Evolutionary conservation across 352 stramenopile genomes (phyloP).

Genomic region (Phytophthora crassamura): DNA sequence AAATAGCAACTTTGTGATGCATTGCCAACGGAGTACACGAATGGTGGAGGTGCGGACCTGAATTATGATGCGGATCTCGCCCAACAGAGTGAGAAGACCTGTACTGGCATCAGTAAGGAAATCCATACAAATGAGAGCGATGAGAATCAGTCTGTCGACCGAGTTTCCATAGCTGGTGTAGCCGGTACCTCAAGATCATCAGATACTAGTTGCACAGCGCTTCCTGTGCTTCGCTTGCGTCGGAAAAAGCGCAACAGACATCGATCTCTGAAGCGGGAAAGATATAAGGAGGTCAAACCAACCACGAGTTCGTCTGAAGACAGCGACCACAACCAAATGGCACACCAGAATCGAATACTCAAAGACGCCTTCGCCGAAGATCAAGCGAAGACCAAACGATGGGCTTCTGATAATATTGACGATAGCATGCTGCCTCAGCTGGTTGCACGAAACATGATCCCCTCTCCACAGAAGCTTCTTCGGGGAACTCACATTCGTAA

Average conservation of each 20-base stretch:
- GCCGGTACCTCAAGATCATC: not conserved
- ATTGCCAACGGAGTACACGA: no score
- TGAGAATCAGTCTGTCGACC: not conserved
- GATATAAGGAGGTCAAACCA: not conserved
- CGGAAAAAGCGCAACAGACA: not conserved
- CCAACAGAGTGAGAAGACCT: no score
- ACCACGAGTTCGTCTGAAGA: not conserved
- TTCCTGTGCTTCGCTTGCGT: not conserved
- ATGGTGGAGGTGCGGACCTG: no score
- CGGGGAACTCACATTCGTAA: slow-evolving; percentile 4
- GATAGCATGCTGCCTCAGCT: slow-evolving; percentile 14
- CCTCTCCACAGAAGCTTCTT: slow-evolving; percentile 5
- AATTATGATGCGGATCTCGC: no score
- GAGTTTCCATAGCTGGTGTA: not conserved
- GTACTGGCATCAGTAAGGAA: no score
- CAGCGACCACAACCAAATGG: slow-evolving; percentile 15
- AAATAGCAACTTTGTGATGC: no score
- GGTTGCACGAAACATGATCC: not conserved
- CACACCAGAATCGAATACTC: slow-evolving; percentile 5
- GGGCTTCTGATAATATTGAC: not conserved
- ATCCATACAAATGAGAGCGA: no score
- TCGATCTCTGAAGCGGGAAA: slow-evolving; percentile 4
- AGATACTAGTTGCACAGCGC: not conserved
- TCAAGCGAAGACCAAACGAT: not conserved
- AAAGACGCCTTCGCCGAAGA: not conserved